Evolutionary conservation across 768 basidiomycete species (phyloP), one percentile per base, ranked within the genome.

Genomic region (Lyophyllum semitale): DNA sequence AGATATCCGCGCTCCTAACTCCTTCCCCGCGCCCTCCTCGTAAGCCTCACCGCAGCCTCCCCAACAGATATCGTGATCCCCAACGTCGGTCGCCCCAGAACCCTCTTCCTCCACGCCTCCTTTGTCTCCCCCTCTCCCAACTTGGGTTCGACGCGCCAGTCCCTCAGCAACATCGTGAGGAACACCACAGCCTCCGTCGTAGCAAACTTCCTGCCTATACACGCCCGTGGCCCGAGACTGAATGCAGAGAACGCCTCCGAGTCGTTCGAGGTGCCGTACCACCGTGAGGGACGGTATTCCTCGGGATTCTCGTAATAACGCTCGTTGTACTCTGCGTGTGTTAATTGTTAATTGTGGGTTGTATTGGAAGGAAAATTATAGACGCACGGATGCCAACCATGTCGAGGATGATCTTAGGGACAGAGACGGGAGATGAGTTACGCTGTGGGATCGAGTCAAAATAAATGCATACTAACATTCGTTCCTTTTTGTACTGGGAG

Each of bases 181-280:
- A 85, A 81, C 48, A 74, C 77, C n/a, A 85, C 75, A 2, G 75
- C 72, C 60, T 86, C 83, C 0, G 72, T 75, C 1, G 74, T 72
- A 2, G 84, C 81, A 59, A 87, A 86, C 57, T 76, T 81, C 27
- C 80, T 71, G 4, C 84, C 84, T 12, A 84, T 67, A 57, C 84
- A 87, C 5, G 73, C 72, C 17, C 83, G 76, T 23, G 82, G 81
- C 68, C 79, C 80, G 20, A 79, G 62, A 57, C 81, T 78, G 66
- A 82, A 81, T 9, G 77, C 79, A 5, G 77, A 73, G 55, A 80
- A 77, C 0, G 63, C 62, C 41, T 80, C 79, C 0, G 77, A 77
- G 4, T 78, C 79, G 22, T 58, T 67, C 1, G 73, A 61, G 17
- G 75, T 58, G 2, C 72, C 77, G 46, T 79, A 70, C 82, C 82